These are phyloP conservation scores for Heimioporus sp. DNA, from an alignment of 768 basidiomycete genomes.

Conservation along the genomic window DNA sequence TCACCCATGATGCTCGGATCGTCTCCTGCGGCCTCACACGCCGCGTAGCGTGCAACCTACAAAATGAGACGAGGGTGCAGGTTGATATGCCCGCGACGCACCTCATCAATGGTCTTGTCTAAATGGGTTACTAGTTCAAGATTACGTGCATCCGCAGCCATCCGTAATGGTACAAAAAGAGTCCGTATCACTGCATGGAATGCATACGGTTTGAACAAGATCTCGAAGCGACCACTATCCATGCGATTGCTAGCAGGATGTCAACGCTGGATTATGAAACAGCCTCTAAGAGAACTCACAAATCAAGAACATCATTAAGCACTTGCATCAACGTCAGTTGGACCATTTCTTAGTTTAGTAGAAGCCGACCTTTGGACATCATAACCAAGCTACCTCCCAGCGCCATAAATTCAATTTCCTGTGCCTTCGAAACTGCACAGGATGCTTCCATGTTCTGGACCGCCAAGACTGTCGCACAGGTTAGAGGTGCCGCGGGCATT, in stretches of 20 bases:
- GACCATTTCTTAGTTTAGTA: neutral
- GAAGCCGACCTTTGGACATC: slow-evolving; percentile 75
- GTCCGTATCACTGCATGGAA: slow-evolving; percentile 80
- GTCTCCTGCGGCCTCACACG: slow-evolving; percentile 60
- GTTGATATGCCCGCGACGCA: slow-evolving; percentile 18
- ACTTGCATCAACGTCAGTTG: slow-evolving; percentile 38
- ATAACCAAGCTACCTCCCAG: slow-evolving; percentile 78
- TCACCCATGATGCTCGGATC: slow-evolving; percentile 12
- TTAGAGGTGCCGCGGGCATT: neutral
- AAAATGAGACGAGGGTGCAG: neutral
- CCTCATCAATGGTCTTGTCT: slow-evolving; percentile 65
- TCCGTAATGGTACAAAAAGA: slow-evolving; percentile 63
- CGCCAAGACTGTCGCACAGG: slow-evolving; percentile 52
- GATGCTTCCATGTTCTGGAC: slow-evolving; percentile 91
- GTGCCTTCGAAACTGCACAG: slow-evolving; percentile 65
- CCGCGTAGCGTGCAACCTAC: slow-evolving; percentile 57
- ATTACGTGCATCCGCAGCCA: slow-evolving; percentile 65
- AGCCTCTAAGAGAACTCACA: slow-evolving; percentile 42
- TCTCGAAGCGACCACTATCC: slow-evolving; percentile 85
- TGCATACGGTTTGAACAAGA: slow-evolving; percentile 60
- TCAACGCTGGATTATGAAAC: slow-evolving; percentile 1
- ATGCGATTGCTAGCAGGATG: slow-evolving; percentile 61
- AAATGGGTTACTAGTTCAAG: slow-evolving; percentile 67
- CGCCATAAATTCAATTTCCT: slow-evolving; percentile 87
- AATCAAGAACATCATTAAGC: slow-evolving; percentile 78